Evolutionary conservation across 2,329 filamentous ascomycete genomes (phyloP).

Genomic region (Alternaria atra): DNA sequence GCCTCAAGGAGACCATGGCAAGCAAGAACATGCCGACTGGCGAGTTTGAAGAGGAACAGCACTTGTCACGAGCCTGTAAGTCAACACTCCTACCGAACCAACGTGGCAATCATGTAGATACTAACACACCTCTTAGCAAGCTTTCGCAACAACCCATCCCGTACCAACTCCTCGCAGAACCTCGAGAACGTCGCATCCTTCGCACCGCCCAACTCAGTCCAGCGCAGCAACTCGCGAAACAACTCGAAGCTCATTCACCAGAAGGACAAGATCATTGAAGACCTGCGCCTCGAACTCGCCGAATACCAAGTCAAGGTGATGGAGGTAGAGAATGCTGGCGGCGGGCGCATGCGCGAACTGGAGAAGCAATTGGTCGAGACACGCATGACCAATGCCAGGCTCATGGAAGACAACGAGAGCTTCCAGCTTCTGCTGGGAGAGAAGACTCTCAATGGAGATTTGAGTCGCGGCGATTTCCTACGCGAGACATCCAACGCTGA

Average conservation of each 20-base stretch:
- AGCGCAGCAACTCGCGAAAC: conserved; percentile 87
- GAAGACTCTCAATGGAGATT: conserved; percentile 94
- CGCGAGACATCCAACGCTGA: conserved; percentile 55
- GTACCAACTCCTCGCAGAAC: conserved; percentile 65
- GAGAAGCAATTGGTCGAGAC: conserved; percentile 90
- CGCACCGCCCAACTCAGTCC: conserved; percentile 82
- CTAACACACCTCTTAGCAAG: conserved; percentile 47
- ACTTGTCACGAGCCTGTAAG: conserved; percentile 63
- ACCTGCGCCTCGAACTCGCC: conserved; percentile 87
- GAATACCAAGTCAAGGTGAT: conserved; percentile 95
- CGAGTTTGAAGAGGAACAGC: conserved; percentile 58
- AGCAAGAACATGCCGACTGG: conserved; percentile 70
- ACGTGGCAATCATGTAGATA: conserved; percentile 1
- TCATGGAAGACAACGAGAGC: conserved; percentile 99
- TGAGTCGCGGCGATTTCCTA: conserved; percentile 82
- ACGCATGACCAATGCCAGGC: conserved; percentile 91
- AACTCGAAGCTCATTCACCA: conserved; percentile 90
- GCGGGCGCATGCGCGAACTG: conserved; percentile 86
- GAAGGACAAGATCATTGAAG: conserved; percentile 96
- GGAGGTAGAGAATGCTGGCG: conserved; percentile 91
- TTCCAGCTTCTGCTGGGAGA: conserved; percentile 95
- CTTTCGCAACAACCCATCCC: conserved; percentile 55
- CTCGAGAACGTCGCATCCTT: conserved; percentile 83
- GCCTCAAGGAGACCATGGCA: conserved; percentile 87
- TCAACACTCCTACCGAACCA: conserved; percentile 11